These are phyloP conservation scores for Geotrichum restrictum DNA, from an alignment of 1,139 yeast species.

Conservation along the genomic window DNA sequence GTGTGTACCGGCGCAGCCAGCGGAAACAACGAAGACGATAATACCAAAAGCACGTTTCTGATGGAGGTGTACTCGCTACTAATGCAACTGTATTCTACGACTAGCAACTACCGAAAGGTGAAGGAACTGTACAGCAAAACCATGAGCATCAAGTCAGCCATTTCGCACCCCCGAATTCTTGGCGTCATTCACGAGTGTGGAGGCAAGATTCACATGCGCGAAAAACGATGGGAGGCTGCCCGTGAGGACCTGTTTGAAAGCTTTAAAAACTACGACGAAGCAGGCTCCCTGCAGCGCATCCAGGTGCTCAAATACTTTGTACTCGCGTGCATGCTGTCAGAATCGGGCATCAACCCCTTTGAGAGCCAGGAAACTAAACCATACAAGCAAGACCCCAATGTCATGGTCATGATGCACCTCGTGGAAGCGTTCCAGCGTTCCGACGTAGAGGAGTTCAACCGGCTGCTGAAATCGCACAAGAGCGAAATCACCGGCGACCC, in stretches of 20 bases:
- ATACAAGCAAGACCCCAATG: conserved; percentile 41
- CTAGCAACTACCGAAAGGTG: conserved; percentile 43
- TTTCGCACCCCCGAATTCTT: conserved; percentile 69
- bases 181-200: conserved; percentile 75
- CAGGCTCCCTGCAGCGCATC: conserved; percentile 58
- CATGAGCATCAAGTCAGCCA: conserved; percentile 52
- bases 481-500: conserved; percentile 32
- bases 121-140: conserved; percentile 51
- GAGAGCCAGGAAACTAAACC: conserved; percentile 49
- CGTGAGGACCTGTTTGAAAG: conserved; percentile 65
- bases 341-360: conserved; percentile 63
- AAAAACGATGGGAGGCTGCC: conserved; percentile 58
- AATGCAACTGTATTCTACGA: conserved; percentile 49
- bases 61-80: conserved; percentile 66
- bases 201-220: conserved; percentile 62
- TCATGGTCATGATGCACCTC: conserved; percentile 39
- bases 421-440: conserved; percentile 41
- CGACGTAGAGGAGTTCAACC: conserved; percentile 39
- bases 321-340: conserved; percentile 60
- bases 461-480: conserved; percentile 30
- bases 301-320: conserved; percentile 58
- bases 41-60: conserved; percentile 37
- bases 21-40: conserved; percentile 25
- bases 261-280: conserved; percentile 74
- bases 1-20: conserved; percentile 34